phyloP scores from a whole-genome alignment of 768 basidiomycete species.

The Tylopilus sp. region DNA sequence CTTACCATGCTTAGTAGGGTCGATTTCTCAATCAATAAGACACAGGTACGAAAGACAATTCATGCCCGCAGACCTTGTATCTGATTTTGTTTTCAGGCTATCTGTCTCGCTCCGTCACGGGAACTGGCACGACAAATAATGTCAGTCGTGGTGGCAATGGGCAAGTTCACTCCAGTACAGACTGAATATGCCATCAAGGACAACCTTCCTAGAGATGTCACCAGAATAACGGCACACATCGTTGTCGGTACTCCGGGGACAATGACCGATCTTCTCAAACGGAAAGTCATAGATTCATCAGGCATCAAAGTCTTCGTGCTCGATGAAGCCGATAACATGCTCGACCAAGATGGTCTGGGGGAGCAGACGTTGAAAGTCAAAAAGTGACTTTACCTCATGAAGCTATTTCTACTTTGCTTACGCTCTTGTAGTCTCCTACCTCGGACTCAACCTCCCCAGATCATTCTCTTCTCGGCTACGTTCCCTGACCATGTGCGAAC shows the following conservation, averaged over 20 bases:
- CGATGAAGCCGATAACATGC: conserved; percentile 99
- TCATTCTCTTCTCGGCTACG: conserved; percentile 96
- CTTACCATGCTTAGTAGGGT: conserved; percentile 95
- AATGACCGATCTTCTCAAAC: conserved; percentile 80
- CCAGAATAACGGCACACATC: conserved; percentile 78
- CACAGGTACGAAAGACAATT: conserved; percentile 57
- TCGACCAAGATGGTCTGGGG: conserved; percentile 89
- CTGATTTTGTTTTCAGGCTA: conserved; percentile 51
- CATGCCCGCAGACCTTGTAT: not conserved
- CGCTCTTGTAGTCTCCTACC: conserved; percentile 50
- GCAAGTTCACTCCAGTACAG: conserved; percentile 89
- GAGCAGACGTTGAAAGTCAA: conserved; percentile 93
- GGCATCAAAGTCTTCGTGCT: conserved; percentile 90
- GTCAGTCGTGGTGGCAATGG: conserved; percentile 91
- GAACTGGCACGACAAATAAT: conserved; percentile 98
- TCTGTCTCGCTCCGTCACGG: conserved; percentile 96
- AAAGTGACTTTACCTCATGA: conserved; percentile 54
- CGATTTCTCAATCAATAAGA: conserved; percentile 76
- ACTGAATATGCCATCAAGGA: conserved; percentile 97
- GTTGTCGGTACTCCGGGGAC: conserved; percentile 97
- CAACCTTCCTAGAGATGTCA: conserved; percentile 61
- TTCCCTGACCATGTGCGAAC: conserved; percentile 90
- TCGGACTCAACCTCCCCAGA: conserved; percentile 59
- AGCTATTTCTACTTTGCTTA: conserved; percentile 12
- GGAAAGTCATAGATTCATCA: conserved; percentile 72